Evolutionary conservation across 768 basidiomycete species (phyloP).

Genomic region (Mrakia blollopis): DNA sequence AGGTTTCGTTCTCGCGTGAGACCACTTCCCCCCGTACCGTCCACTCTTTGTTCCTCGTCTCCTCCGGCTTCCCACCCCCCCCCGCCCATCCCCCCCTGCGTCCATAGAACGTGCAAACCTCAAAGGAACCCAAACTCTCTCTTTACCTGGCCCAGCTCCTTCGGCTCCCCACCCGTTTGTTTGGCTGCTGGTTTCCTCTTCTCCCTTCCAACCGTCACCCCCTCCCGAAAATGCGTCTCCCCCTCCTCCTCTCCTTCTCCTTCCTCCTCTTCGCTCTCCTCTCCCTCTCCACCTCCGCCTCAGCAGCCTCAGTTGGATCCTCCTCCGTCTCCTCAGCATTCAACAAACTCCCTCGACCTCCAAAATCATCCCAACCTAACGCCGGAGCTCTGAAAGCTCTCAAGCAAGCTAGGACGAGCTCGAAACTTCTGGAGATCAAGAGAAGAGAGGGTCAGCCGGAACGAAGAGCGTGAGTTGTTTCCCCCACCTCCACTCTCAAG

Average conservation of each 20-base stretch:
- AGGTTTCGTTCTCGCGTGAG: no score
- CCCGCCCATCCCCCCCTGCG: no score
- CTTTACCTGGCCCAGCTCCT: no score
- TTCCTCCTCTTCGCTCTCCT: background rate
- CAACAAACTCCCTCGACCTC: background rate
- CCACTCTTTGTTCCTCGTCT: no score
- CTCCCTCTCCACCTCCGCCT: background rate
- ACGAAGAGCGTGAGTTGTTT: background rate
- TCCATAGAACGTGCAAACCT: no score
- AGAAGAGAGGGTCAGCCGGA: background rate
- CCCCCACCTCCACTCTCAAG: no score
- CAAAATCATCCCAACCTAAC: background rate
- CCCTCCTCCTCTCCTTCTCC: conserved; percentile 9
- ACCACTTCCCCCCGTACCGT: no score
- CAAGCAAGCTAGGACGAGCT: background rate
- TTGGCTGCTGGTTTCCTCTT: no score
- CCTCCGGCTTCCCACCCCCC: no score
- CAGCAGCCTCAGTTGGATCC: background rate
- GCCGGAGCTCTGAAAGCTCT: background rate
- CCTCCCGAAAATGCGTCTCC: background rate
- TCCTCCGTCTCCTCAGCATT: no score
- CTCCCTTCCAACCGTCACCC: background rate
- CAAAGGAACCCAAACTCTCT: no score
- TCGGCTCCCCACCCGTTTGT: no score
- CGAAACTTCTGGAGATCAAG: background rate